These are phyloP conservation scores for Orbilia oligospora DNA, from an alignment of 2,329 filamentous ascomycete genomes.

Conservation along the genomic window DNA sequence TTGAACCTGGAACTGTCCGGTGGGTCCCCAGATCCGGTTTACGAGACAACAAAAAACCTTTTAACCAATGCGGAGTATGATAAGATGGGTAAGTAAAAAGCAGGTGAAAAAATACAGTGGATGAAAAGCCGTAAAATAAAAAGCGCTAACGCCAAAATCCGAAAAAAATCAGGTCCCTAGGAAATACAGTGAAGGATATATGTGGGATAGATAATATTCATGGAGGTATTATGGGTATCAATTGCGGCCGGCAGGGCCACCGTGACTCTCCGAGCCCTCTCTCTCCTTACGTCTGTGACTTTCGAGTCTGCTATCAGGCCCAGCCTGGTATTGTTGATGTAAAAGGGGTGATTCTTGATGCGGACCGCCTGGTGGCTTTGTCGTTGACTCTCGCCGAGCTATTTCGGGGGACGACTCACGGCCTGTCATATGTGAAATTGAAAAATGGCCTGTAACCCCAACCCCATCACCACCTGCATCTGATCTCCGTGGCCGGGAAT, in stretches of 20 bases:
- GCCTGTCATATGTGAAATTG: conserved; percentile 50
- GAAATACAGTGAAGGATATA: conserved; percentile 22
- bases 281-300: conserved; percentile 37
- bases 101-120: background rate
- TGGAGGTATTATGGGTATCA: conserved; percentile 22
- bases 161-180: conserved; percentile 9
- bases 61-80: background rate
- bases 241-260: conserved; percentile 1
- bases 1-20: background rate
- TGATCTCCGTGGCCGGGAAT: conserved; percentile 61
- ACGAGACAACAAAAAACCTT: background rate
- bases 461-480: conserved; percentile 28
- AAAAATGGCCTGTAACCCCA: conserved; percentile 36
- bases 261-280: conserved; percentile 23
- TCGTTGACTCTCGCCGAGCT: conserved; percentile 26
- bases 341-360: conserved; percentile 33
- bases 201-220: background rate
- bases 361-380: conserved; percentile 10
- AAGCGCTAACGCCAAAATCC: conserved; percentile 1
- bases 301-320: conserved; percentile 46
- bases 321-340: conserved; percentile 53
- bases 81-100: conserved; percentile 2
- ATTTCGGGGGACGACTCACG: conserved; percentile 31
- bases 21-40: no score
- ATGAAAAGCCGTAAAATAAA: background rate